These are phyloP conservation scores for Thermothelomyces thermophilus DNA, from an alignment of 2,329 filamentous ascomycete species.

Conservation along the genomic window DNA sequence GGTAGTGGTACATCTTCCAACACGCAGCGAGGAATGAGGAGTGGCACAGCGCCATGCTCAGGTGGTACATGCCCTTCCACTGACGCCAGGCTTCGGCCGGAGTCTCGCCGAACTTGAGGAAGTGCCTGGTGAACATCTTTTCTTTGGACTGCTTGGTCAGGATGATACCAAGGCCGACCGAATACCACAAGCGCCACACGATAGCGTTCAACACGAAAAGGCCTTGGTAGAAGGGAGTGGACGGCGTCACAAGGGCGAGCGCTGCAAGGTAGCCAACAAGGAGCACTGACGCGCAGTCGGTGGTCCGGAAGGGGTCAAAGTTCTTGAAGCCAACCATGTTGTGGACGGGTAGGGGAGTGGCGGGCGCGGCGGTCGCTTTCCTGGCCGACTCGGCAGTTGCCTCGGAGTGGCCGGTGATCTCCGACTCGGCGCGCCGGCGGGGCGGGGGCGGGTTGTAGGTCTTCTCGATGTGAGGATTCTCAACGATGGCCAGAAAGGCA, in stretches of 20 bases:
- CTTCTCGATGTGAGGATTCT: conserved; percentile 97
- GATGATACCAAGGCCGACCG: conserved; percentile 77
- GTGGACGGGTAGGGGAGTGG: conserved; percentile 63
- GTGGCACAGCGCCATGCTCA: conserved; percentile 87
- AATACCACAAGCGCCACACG: conserved; percentile 86
- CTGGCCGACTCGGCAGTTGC: conserved; percentile 3
- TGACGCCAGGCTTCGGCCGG: conserved; percentile 91
- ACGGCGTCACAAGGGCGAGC: conserved; percentile 69
- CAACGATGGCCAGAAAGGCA: conserved; percentile 81
- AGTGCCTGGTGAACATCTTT: conserved; percentile 95
- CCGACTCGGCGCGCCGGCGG: conserved; percentile 44
- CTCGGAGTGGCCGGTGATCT: conserved; percentile 23
- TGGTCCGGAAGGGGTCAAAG: conserved; percentile 80
- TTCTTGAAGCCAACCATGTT: conserved; percentile 77
- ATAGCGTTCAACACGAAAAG: conserved; percentile 77
- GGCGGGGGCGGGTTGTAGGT: conserved; percentile 89
- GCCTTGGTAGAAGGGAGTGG: conserved; percentile 65
- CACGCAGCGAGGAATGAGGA: conserved; percentile 81
- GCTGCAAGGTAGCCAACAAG: conserved; percentile 68
- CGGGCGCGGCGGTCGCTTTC: conserved; percentile 9
- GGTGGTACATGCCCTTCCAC: conserved; percentile 93
- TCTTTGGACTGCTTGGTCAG: conserved; percentile 78
- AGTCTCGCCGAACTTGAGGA: conserved; percentile 91
- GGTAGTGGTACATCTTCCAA: conserved; percentile 94
- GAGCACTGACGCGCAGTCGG: conserved; percentile 74